Evolutionary conservation across 2,329 filamentous ascomycete species (phyloP), one percentile per base, ranked within the genome.

Genomic region (Penicillium paneum): DNA sequence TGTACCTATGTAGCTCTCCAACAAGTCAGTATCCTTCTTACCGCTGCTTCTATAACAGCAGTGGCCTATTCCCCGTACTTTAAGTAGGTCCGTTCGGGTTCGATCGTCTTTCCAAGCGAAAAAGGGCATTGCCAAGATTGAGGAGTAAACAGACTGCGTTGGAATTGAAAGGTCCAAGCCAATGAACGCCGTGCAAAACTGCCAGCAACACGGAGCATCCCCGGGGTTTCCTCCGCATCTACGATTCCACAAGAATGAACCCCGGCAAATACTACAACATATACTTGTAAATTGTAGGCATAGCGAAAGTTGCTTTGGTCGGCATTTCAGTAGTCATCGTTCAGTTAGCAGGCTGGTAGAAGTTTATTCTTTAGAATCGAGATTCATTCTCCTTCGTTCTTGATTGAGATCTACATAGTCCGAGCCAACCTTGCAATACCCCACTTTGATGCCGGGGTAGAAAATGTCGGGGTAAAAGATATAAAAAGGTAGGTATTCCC

Each of bases 181-280:
- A 54, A 54, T 50, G 19, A 50, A 12, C 5, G 28, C 12, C 8
- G 12, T 19, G n/a, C 46, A 54, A 54, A 50, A 17, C 52, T 34
- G 52, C 39, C 31, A 12, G 10, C 28, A 28, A 47, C 46, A 38
- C 52, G 52, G 45, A 50, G 29, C 32, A 28, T 50, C 32, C 46
- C 52, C 46, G 52, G 52, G 5, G 49, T 39, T 36, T 34, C 21
- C 51, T 50, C 52, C 52, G 39, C 52, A 39, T 50, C 39, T 26
- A 10, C 12, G 19, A 21, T 46, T 36, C 46, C 52, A 40, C 52
- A 54, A n/a, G 21, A 29, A 13, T 24, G 7, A 45, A 7, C 34
- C 46, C 35, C 52, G 10, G 5, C 21, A 10, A 50, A 39, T 24
- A 24, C 21, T 24, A 5, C 21, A 24, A 24, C 21, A 24, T 24